Conservation (phyloP, 805 yeast species). For the Debaryomyces hansenii region DNA sequence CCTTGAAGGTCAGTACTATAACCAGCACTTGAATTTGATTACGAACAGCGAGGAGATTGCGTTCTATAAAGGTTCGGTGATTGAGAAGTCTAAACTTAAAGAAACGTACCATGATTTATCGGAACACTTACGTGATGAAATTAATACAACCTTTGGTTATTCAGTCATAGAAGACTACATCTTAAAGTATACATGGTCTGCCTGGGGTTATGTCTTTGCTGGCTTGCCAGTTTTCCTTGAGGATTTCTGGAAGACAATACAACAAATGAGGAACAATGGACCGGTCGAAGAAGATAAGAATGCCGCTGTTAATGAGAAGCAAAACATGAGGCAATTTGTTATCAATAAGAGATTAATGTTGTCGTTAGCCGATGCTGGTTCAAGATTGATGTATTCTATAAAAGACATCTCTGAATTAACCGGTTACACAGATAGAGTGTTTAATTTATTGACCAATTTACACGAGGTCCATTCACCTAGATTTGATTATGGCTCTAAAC, state of each 20-base stretch:
- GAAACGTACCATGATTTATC: constrained; percentile 57
- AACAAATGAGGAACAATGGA: constrained; percentile 18
- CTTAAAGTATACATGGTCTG: constrained; percentile 91
- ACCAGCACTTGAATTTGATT: constrained; percentile 80
- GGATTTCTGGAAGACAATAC: constrained; percentile 27
- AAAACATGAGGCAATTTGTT: constrained; percentile 82
- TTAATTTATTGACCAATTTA: constrained; percentile 68
- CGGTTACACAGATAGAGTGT: constrained; percentile 86
- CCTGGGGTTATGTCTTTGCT: constrained; percentile 88
- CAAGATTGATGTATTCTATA: constrained; percentile 89
- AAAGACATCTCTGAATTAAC: constrained; percentile 89
- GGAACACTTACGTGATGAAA: constrained; percentile 53
- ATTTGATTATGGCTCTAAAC: constrained; percentile 49
- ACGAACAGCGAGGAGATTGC: constrained; percentile 93
- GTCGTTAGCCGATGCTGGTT: constrained; percentile 92
- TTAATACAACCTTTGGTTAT: constrained; percentile 62
- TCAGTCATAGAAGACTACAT: constrained; percentile 81
- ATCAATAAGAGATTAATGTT: constrained; percentile 89
- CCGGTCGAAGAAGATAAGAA: constrained; percentile 1
- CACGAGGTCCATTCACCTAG: constrained; percentile 77
- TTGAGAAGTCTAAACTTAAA: constrained; percentile 69
- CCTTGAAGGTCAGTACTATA: constrained; percentile 86
- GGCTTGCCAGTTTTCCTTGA: constrained; percentile 83
- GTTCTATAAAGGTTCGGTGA: constrained; percentile 82
- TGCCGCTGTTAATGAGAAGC: constrained; percentile 42